phyloP scores from a whole-genome alignment of 495 filamentous ascomycete genomes.

The Arthonia radiata region DNA sequence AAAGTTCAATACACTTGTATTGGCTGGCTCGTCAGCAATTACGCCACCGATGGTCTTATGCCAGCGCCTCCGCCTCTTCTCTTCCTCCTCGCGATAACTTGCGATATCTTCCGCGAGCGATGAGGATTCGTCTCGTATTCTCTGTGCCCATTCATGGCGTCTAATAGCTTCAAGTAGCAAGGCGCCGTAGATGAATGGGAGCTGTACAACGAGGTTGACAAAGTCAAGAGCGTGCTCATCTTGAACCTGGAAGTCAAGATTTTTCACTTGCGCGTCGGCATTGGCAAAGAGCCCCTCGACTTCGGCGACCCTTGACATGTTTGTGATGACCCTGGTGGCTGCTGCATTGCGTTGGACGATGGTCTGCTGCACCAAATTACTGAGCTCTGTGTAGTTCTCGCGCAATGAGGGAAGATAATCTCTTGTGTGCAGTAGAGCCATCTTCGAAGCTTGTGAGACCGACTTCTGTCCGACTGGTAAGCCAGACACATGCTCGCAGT shows the following conservation, averaged over 20 bases:
- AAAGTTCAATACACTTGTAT: conserved; percentile 44
- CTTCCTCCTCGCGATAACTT: conserved; percentile 70
- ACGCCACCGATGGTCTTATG: conserved; percentile 43
- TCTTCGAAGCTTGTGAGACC: conserved; percentile 57
- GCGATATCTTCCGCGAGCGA: conserved; percentile 80
- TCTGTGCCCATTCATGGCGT: conserved; percentile 73
- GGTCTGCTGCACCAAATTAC: conserved; percentile 40
- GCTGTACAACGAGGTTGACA: conserved; percentile 44
- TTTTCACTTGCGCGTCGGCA: conserved; percentile 41
- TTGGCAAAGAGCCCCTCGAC: conserved; percentile 49
- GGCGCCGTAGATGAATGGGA: conserved; percentile 74
- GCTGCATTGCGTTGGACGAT: conserved; percentile 34
- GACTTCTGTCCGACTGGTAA: conserved; percentile 45
- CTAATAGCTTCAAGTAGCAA: conserved; percentile 65
- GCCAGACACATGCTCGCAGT: conserved; percentile 54
- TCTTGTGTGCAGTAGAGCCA: conserved; percentile 64
- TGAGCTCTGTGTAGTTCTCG: conserved; percentile 49
- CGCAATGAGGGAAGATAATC: conserved; percentile 62
- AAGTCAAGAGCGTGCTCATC: conserved; percentile 49
- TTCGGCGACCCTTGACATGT: conserved; percentile 56
- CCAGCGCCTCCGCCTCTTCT: conserved; percentile 74
- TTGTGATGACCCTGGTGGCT: conserved; percentile 30
- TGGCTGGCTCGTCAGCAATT: conserved; percentile 26
- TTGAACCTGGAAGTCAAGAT: conserved; percentile 42
- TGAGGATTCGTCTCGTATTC: conserved; percentile 61